Percentiles rank a stretch among this genome's conserved stretches.
Conservation (phyloP, 805 yeast genomes). For the Metschnikowia anglica region DNA sequence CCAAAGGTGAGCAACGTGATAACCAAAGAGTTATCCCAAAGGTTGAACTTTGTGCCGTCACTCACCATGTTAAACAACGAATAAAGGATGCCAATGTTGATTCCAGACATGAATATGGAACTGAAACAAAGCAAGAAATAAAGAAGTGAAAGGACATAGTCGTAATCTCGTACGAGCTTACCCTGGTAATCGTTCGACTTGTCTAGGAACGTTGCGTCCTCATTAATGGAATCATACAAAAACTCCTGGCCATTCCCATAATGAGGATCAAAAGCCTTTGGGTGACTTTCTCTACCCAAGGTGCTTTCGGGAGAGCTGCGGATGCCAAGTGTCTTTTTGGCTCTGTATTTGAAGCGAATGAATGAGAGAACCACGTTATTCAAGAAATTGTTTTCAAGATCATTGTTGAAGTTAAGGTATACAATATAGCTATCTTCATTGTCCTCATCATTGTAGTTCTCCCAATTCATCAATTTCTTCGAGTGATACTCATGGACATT, state of each 20-base stretch:
- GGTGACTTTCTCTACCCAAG: no score
- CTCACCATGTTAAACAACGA: slow-evolving; percentile 28
- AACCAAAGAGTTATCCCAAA: slow-evolving; percentile 35
- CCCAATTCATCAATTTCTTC: slow-evolving; percentile 13
- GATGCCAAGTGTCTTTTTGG: slow-evolving; percentile 13
- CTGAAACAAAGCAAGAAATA: slow-evolving; percentile 37
- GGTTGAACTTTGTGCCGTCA: slow-evolving; percentile 25
- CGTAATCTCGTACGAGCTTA: slow-evolving; percentile 36
- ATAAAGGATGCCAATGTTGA: slow-evolving; percentile 41
- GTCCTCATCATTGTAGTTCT: slow-evolving; percentile 20
- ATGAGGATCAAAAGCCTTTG: not conserved
- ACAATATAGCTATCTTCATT: slow-evolving; percentile 26
- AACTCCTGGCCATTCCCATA: slow-evolving; percentile 8
- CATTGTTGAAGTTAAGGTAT: slow-evolving; percentile 23
- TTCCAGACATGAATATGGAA: slow-evolving; percentile 39
- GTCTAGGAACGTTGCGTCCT: slow-evolving; percentile 29
- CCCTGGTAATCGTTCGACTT: slow-evolving; percentile 24
- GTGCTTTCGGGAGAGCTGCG: slow-evolving; percentile 5
- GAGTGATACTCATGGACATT: slow-evolving; percentile 6
- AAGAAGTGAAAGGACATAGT: slow-evolving; percentile 35
- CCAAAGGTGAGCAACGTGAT: slow-evolving; percentile 34
- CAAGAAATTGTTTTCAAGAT: slow-evolving; percentile 21
- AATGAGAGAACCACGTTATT: slow-evolving; percentile 24
- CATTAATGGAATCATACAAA: slow-evolving; percentile 36
- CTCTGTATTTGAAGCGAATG: slow-evolving; percentile 24